Evolutionary conservation across 2,329 filamentous ascomycete species (phyloP), one percentile per base, ranked within the genome.

Genomic region (Trichocomaceae sp.): DNA sequence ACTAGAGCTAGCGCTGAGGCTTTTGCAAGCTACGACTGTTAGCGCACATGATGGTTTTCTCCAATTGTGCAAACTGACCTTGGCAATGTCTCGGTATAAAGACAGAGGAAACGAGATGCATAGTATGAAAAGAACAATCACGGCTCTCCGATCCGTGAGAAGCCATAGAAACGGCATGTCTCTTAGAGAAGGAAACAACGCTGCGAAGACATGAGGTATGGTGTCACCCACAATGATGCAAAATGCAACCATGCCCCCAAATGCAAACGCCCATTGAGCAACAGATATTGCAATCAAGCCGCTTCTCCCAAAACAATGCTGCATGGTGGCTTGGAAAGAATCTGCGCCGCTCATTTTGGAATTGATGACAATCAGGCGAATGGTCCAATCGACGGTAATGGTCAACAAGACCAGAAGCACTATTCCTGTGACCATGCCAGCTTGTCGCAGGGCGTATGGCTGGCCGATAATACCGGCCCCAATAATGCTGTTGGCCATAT

Each of bases 401-500:
- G 93, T 97, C 59, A 99, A 79, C 6, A 74, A 79, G 23, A 96
- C 73, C 19, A 99, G 81, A 54, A 99, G 80, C 47, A 90, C 65
- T 5, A 92, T 78, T 26, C 93, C 93, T 37, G 88, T 86, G 15
- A 88, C 69, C 63, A 99, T 80, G 6, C 93, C 93, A 7, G 93
- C 93, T 75, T 97, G 91, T 56, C 83, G 84, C 67, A 99, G 86
- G n/a, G 93, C 93, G 73, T 97, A 99, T 12, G 93, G 91, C 73
- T 99, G 93, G 3, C 88, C 83, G 62, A 86, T 86, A 57, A 86
- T 86, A 2, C 83, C 83, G 29, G 83, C 83, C 29, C 83, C 83
- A 58, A 99, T 96, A 69, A 99, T 99, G 64, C 88, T 95, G 76
- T 99, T 99, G 59, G 93, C 92, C 93, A 99, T 99, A 74, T 99